phyloP scores from a whole-genome alignment of 805 yeast species.

The Candida germanica region DNA sequence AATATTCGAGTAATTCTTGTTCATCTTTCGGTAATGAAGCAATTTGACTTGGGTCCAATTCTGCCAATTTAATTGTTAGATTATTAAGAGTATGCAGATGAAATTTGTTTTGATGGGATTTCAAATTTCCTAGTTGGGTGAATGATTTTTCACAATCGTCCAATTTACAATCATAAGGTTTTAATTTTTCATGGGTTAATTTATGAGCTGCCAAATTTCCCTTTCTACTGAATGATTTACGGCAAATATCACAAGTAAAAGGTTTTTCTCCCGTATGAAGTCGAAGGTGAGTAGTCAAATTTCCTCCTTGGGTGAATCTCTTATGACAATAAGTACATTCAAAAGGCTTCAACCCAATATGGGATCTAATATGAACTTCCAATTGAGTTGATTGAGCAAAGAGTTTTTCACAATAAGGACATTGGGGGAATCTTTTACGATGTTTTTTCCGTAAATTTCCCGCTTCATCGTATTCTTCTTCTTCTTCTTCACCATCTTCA shows the following conservation, averaged over 20 bases:
- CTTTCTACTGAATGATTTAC: slow-evolving; percentile 76
- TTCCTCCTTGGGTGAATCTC: slow-evolving; percentile 87
- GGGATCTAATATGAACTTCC: slow-evolving; percentile 85
- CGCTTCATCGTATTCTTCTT: slow-evolving; percentile 17
- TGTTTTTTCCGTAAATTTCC: slow-evolving; percentile 20
- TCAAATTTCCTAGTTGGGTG: slow-evolving; percentile 89
- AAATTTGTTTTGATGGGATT: slow-evolving; percentile 90
- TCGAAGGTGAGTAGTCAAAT: slow-evolving; percentile 78
- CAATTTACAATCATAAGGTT: slow-evolving; percentile 76
- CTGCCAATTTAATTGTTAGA: slow-evolving; percentile 66
- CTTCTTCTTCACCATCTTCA: slow-evolving; percentile 11
- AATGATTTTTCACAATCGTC: slow-evolving; percentile 82
- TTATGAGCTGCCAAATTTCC: slow-evolving; percentile 90
- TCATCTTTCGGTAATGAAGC: slow-evolving; percentile 59
- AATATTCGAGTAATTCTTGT: slow-evolving; percentile 67
- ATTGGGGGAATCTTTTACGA: slow-evolving; percentile 56
- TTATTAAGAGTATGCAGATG: slow-evolving; percentile 69
- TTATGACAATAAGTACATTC: slow-evolving; percentile 77
- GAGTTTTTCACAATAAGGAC: slow-evolving; percentile 73
- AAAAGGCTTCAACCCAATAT: slow-evolving; percentile 83
- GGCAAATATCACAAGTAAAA: slow-evolving; percentile 73
- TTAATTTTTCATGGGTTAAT: slow-evolving; percentile 73
- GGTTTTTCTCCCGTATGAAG: slow-evolving; percentile 94
- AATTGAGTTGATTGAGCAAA: slow-evolving; percentile 90
- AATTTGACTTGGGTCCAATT: slow-evolving; percentile 45